Conservation (phyloP, 371 early-diverging fungal genomes). For the Apophysomyces elegans region DNA sequence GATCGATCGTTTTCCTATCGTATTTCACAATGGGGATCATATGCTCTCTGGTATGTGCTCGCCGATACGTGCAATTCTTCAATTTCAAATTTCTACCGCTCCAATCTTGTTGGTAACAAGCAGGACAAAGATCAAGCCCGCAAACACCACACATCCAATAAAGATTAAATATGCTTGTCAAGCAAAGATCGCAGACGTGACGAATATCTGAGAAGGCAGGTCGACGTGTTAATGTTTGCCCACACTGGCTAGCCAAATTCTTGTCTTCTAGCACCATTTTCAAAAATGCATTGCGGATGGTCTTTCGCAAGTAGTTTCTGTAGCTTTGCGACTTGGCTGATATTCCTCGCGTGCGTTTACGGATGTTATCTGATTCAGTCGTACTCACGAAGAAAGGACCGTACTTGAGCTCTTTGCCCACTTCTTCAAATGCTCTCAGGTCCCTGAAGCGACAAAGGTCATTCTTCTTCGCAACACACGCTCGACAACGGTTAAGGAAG, state of each 20-base stretch:
- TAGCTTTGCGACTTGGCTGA: slow-evolving; percentile 1
- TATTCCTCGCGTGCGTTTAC: not conserved
- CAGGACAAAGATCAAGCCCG: slow-evolving; percentile 58
- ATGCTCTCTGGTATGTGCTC: slow-evolving; percentile 35
- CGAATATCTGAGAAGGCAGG: slow-evolving; percentile 21
- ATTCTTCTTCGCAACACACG: slow-evolving; percentile 16
- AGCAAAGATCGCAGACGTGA: slow-evolving; percentile 59
- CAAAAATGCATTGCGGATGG: slow-evolving; percentile 7
- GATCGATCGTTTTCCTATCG: slow-evolving; percentile 17
- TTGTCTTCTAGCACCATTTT: slow-evolving; percentile 14
- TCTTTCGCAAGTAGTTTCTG: slow-evolving; percentile 8
- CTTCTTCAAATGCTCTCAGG: slow-evolving; percentile 12
- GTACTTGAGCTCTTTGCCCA: not conserved
- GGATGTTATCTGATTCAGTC: slow-evolving; percentile 10
- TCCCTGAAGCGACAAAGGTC: slow-evolving; percentile 23
- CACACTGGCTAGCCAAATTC: not conserved
- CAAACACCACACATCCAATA: slow-evolving; percentile 62
- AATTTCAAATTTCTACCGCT: slow-evolving; percentile 7
- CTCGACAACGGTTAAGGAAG: slow-evolving; percentile 9
- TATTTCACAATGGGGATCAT: slow-evolving; percentile 42
- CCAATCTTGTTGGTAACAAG: slow-evolving; percentile 49
- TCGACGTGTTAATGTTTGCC: slow-evolving; percentile 8
- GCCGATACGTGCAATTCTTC: slow-evolving; percentile 17
- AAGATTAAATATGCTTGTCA: slow-evolving; percentile 44
- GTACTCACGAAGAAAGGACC: slow-evolving; percentile 16